Base-by-base conservation (phyloP, 2,329 filamentous ascomycete genomes). In the Verticillium zaregamsianum region DNA sequence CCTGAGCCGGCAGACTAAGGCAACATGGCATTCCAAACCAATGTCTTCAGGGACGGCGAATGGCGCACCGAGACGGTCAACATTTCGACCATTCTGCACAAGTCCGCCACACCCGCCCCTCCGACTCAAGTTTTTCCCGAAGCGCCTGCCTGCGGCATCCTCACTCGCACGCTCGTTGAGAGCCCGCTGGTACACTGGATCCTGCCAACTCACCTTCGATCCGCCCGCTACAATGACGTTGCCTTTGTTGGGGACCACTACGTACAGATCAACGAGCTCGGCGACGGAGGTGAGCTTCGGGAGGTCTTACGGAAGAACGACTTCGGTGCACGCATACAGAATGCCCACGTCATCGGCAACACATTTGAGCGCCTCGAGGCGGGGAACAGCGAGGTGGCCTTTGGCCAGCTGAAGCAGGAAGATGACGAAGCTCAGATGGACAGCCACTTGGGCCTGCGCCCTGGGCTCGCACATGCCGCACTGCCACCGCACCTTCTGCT, bases 201-300 rank as follows among this genome's bases (percentile, higher is more conserved):
- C 54, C 78, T 97, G 15, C 91, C 93, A 14, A 91, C 89, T n/a
- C 86, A 89, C 63, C 80, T 98, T 63, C 85, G 93, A 62, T 88
- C 88, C 61, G 80, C 82, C 59, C 75, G 82, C 54, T 81, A 87
- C 63, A 93, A 95, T 67, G 93, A 98, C 77, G 86, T 97, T 65
- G 89, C 93, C 40, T 92, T 97, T 68, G 83, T 99, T 62, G 91
- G 93, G 87, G 90, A 96, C 66, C 85, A 90, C 65, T 91, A 87
- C 68, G 84, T 99, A 55, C 89, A 94, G 67, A 86, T 98, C 65
- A 90, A 88, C 68, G 90, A 96, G 72, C 83, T 95, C 2, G 80
- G 81, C 5, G 80, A 80, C 55, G 86, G 90, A 70, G 88, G 88
- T 1, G 88, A 90, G 68, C 82, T 97, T 28, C 85, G 88, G 66